Base-by-base conservation (phyloP, 2,329 filamentous ascomycete genomes). In the Paracoccidioides brasiliensis region DNA sequence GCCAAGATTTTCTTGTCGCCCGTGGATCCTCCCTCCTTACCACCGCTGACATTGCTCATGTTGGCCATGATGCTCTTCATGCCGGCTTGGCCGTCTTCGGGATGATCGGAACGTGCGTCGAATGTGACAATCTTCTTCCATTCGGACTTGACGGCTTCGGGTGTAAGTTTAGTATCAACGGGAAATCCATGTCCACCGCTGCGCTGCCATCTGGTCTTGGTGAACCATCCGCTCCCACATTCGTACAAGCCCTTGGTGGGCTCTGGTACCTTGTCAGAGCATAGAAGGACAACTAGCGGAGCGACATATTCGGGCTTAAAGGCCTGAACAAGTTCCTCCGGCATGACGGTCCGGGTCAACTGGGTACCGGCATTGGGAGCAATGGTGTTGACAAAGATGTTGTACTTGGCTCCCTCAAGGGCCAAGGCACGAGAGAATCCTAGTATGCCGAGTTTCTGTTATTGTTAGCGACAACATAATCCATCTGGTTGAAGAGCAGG, bases 231-330 rank as follows among this genome's bases (percentile, higher is more conserved):
- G 68, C 88, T 93, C 65, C 93, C 93, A 63, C 91, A 88, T 76
- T 98, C 93, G 74, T 90, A 98, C 50, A 98, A 80, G 54, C 85
- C 85, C 61, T 91, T 91, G 56, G 90, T 96, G 63, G 86, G 82
- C 67, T 86, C 81, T 33, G 93, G 91, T 54, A 90, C 83, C 74
- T 88, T 88, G 76, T 98, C 93, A 12, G 82, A 85, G 70, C 83
- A 88, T 56, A 98, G 86, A 45, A 90, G 83, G 55, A 91, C 83
- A 53, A 98, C 90, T 41, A 97, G 76, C 58, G 93, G 93, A 54
- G 93, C 93, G 71, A 98, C 90, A 74, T 95, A 97, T 69, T 97
- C 91, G 58, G 93, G 93, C 83, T 97, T 98, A 80, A 98, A 95
- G 48, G 93, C 91, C 77, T 97, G 90, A 15, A 98, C 90, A 76